Conservation (phyloP, 2,329 filamentous ascomycete genomes). For the Paramyrothecium sp. region DNA sequence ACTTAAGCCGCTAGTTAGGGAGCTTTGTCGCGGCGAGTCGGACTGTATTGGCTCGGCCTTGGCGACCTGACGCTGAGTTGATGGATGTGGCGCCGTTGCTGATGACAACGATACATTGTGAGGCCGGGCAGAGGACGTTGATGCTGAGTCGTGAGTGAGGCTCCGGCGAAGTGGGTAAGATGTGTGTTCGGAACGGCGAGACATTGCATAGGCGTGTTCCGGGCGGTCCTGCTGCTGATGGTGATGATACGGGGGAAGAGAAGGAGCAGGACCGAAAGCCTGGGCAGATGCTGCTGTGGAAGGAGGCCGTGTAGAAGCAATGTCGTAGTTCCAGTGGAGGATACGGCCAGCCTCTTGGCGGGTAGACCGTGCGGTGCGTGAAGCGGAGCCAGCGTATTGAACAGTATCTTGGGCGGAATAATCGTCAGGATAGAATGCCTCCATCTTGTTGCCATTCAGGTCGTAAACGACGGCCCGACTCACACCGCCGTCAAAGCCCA, state of each 20-base stretch:
- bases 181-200: not conserved
- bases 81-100: not conserved
- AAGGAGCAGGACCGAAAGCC: constrained; percentile 18
- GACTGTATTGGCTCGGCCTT: constrained; percentile 14
- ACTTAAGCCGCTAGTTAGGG: constrained; percentile 41
- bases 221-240: constrained; percentile 12
- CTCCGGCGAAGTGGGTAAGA: not conserved
- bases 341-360: constrained; percentile 41
- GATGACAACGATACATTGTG: not conserved
- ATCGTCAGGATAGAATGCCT: constrained; percentile 60
- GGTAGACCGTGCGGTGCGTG: constrained; percentile 33
- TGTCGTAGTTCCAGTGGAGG: constrained; percentile 49
- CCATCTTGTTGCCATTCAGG: constrained; percentile 80
- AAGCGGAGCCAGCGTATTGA: constrained; percentile 29
- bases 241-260: constrained; percentile 11
- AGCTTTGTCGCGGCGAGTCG: constrained; percentile 30
- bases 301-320: constrained; percentile 22
- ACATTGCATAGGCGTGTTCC: constrained; percentile 10
- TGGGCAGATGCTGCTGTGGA: constrained; percentile 5
- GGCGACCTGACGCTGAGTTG: constrained; percentile 7
- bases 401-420: constrained; percentile 26
- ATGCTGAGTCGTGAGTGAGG: not conserved
- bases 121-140: not conserved
- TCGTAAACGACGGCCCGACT: constrained; percentile 63
- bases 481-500: constrained; percentile 29